Base-by-base conservation (phyloP, 495 filamentous ascomycete genomes). In the Hypoxylon lenormandii region DNA sequence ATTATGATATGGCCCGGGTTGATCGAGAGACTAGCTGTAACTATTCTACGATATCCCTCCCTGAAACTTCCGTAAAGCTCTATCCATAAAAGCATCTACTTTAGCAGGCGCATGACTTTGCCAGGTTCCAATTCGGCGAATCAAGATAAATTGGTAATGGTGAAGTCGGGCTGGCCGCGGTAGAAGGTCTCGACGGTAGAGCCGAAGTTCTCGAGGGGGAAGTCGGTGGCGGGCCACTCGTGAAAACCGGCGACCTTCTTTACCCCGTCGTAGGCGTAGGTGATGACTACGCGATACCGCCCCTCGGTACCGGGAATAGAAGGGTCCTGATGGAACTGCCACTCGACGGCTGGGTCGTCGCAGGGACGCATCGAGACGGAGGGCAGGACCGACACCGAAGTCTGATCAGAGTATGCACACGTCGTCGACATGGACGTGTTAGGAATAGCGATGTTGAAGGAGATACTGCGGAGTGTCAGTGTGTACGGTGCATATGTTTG, bases 301-400 rank as follows among this genome's bases (percentile, higher is more conserved):
- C 74, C 74, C 28, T 64, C 53, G 16, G 52, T n/a, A 5, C 64
- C 66, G 1, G 73, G 73, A 23, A 22, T 26, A 16, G 70, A 64
- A 0, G 73, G 73, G 67, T 75, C 71, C 48, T 76, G 67, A 38
- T 8, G 49, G 62, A 76, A 74, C 40, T 74, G 37, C 74, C 74
- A 76, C 49, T 49, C 43, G 1, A 74, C 64, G 26, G 65, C 59
- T 11, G 61, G 40, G 62, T 76, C 60, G 30, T 50, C 51, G 42
- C 74, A 76, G 28, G 57, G 33, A 0, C 30, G 62, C 45, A 60
- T 23, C 0, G 36, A 12, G 3, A 76, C 65, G 5, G 33, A 23
- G 10, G 74, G 72, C 0, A 76, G 74, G 5, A 18, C 22, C 0
- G 65, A 40, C 1, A 19, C 51, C 30, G 74, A 72, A 11, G 52